A percentile compares a stretch with the other conserved stretches of the same genome.
Evolutionary conservation across 257 asterid species (phyloP).

Genomic region (Fraxinus anomala): DNA sequence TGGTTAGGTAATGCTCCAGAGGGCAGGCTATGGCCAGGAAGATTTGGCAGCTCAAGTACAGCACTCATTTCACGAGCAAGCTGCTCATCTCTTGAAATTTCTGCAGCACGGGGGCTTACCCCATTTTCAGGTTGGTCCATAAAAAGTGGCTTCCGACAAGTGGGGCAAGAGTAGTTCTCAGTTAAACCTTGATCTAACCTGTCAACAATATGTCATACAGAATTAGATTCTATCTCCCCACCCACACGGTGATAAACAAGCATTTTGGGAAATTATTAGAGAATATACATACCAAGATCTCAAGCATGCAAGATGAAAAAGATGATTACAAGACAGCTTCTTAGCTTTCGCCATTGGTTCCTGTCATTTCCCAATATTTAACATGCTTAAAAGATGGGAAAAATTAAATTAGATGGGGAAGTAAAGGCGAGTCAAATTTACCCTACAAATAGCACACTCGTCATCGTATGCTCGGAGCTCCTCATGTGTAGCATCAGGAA

Average conservation of each 20-base stretch:
- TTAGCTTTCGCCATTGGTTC: constrained; percentile 98
- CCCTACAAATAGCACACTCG: constrained; percentile 98
- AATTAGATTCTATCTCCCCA: constrained; percentile 21
- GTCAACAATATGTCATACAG: constrained; percentile 28
- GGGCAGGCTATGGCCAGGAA: constrained; percentile 60
- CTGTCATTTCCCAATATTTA: constrained; percentile 41
- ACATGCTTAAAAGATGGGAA: constrained; percentile 32
- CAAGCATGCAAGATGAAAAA: constrained; percentile 92
- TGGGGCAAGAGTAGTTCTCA: constrained; percentile 94
- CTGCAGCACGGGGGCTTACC: constrained; percentile 49
- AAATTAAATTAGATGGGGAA: constrained; percentile 21
- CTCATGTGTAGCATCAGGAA: constrained; percentile 83
- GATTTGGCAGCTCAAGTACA: constrained; percentile 66
- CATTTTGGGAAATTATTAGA: constrained; percentile 12
- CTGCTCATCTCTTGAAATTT: constrained; percentile 77
- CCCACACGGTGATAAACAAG: constrained; percentile 2
- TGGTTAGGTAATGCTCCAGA: constrained; percentile 62
- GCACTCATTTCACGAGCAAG: constrained; percentile 87
- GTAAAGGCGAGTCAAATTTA: constrained; percentile 31
- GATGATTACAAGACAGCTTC: constrained; percentile 87
- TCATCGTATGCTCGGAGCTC: constrained; percentile 86
- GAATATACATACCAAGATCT: constrained; percentile 72
- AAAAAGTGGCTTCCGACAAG: constrained; percentile 92
- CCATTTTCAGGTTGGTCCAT: constrained; percentile 52
- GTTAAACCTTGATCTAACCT: constrained; percentile 91